Evolutionary conservation across 2,329 filamentous ascomycete genomes (phyloP).

Genomic region (Ophiostoma ulmi): DNA sequence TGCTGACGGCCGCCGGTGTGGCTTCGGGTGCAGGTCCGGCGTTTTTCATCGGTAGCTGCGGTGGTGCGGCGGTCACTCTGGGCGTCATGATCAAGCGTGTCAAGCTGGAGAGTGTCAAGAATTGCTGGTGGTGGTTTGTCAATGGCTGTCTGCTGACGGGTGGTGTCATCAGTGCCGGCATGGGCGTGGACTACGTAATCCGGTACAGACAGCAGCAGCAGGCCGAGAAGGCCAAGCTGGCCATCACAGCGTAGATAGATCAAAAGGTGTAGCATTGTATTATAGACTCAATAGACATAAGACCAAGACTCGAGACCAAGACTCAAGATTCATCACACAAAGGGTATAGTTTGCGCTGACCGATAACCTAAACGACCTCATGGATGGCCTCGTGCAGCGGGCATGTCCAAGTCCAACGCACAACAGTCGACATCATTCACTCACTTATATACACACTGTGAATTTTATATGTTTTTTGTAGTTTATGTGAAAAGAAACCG

Average conservation of each 20-base stretch:
- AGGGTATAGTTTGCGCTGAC: no score
- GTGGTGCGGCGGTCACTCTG: constrained; percentile 56
- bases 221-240: not conserved
- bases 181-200: constrained; percentile 56
- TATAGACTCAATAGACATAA: not conserved
- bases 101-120: constrained; percentile 58
- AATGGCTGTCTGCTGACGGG: constrained; percentile 67
- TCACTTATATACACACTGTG: not conserved
- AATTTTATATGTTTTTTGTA: constrained; percentile 8
- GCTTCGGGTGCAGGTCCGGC: constrained; percentile 63
- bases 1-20: constrained; percentile 65
- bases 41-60: constrained; percentile 63
- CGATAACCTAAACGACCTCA: no score
- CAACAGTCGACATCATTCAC: not conserved
- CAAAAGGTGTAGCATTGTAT: not conserved
- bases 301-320: not conserved
- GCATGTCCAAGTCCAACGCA: no score
- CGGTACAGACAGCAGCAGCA: constrained; percentile 37
- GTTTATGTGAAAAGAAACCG: constrained; percentile 4
- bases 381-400: no score
- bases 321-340: no score
- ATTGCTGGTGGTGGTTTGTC: constrained; percentile 74
- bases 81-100: constrained; percentile 64
- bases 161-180: constrained; percentile 54
- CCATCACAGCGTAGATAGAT: not conserved